phyloP scores from a whole-genome alignment of 441 rosid species.

The Aquilaria agallochum region DNA sequence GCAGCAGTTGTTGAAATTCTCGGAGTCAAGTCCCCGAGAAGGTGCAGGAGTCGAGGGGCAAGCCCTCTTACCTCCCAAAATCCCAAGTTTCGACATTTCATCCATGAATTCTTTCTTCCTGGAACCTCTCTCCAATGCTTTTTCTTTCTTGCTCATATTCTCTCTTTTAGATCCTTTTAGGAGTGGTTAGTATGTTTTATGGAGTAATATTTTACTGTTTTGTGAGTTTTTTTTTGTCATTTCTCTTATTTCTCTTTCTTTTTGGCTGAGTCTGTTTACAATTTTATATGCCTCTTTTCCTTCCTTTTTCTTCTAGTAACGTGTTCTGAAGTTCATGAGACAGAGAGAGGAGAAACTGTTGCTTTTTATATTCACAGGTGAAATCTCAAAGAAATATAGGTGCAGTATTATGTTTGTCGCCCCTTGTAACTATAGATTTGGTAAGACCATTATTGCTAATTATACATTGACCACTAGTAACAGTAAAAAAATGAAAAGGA shows the following conservation, averaged over 20 bases:
- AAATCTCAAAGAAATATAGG: too few species aligned
- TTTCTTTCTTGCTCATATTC: constrained; percentile 30
- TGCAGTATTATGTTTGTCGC: too few species aligned
- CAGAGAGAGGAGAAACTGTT: too few species aligned
- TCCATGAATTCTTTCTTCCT: constrained; percentile 23
- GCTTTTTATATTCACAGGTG: too few species aligned
- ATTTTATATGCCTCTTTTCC: background rate
- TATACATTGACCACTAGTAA: too few species aligned
- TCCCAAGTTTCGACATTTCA: constrained; percentile 41
- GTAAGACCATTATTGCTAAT: too few species aligned
- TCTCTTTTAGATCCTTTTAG: constrained; percentile 22
- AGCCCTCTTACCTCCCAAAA: constrained; percentile 52
- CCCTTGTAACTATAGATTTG: too few species aligned
- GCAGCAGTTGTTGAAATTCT: constrained; percentile 27
- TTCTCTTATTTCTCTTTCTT: constrained; percentile 11
- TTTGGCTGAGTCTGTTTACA: background rate
- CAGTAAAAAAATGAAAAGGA: too few species aligned
- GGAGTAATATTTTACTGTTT: too few species aligned
- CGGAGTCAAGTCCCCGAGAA: constrained; percentile 61
- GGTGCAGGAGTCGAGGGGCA: constrained; percentile 84
- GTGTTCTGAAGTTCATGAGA: background rate
- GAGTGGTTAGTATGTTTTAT: background rate
- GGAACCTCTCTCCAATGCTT: constrained; percentile 11
- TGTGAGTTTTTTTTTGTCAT: background rate
- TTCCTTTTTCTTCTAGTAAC: background rate